Evolutionary conservation across 2,329 filamentous ascomycete species (phyloP).

Genomic region (Arachnopeziza araneosa): DNA sequence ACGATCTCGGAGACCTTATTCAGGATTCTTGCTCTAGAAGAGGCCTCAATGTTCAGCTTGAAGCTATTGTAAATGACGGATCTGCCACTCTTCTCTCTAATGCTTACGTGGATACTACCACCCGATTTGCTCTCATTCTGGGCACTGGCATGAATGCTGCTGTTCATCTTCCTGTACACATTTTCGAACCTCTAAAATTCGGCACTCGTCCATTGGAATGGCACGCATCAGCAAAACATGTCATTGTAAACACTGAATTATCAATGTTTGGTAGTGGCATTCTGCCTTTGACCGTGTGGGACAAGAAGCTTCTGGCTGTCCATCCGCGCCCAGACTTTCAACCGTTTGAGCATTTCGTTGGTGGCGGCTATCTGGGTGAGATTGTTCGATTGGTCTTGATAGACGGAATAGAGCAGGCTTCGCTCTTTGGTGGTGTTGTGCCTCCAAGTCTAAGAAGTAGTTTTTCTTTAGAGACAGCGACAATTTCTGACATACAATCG

Average conservation of each 20-base stretch:
- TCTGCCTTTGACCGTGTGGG: constrained; percentile 57
- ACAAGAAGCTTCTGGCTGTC: constrained; percentile 44
- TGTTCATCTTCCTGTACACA: constrained; percentile 54
- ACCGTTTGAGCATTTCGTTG: constrained; percentile 56
- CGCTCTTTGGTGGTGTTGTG: constrained; percentile 50
- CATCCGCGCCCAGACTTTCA: constrained; percentile 56
- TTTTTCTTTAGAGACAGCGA: constrained; percentile 57
- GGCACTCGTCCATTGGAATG: constrained; percentile 48
- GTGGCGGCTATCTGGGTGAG: constrained; percentile 63
- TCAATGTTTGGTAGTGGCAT: constrained; percentile 60
- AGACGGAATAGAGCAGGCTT: constrained; percentile 51
- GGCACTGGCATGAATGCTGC: constrained; percentile 64
- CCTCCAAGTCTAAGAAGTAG: constrained; percentile 46
- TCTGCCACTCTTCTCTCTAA: constrained; percentile 61
- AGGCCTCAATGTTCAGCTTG: constrained; percentile 48
- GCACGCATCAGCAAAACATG: constrained; percentile 53
- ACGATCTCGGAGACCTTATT: constrained; percentile 56
- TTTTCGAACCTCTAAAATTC: constrained; percentile 51
- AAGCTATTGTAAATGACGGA: constrained; percentile 62
- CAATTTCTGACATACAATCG: constrained; percentile 48
- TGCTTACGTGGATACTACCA: constrained; percentile 50
- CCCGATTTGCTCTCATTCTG: constrained; percentile 59
- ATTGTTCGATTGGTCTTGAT: constrained; percentile 52
- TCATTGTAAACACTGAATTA: constrained; percentile 62
- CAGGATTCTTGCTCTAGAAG: constrained; percentile 43